These are phyloP conservation scores for Buxus sempervirens DNA, from an alignment of 164 flowering plant genomes.

Conservation along the genomic window DNA sequence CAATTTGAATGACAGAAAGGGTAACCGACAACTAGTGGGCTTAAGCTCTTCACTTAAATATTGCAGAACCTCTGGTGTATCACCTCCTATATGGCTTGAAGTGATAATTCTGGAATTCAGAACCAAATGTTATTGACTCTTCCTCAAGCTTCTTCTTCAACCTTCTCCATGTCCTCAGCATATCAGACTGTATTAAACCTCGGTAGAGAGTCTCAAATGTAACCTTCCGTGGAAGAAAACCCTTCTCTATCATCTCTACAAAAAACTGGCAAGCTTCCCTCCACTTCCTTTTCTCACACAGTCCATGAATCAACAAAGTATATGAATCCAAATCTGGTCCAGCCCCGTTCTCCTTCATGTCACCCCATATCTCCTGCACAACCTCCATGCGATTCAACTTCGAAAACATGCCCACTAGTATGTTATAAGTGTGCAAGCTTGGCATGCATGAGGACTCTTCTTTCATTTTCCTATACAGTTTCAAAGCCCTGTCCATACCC, in stretches of 20 bases:
- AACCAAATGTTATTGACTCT: conserved; percentile 73
- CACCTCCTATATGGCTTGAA: conserved; percentile 83
- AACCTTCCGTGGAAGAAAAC: conserved; percentile 81
- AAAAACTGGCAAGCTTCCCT: conserved; percentile 74
- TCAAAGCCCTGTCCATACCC: conserved; percentile 66
- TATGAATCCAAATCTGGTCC: conserved; percentile 95
- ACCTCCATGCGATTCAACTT: conserved; percentile 46
- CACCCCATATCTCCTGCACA: conserved; percentile 73
- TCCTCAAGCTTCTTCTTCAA: conserved; percentile 90
- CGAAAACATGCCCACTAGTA: conserved; percentile 64
- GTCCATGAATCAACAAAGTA: conserved; percentile 76
- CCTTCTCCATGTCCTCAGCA: conserved; percentile 94
- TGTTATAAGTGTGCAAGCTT: conserved; percentile 61
- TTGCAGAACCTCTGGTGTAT: conserved; percentile 10
- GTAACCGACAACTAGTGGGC: no score
- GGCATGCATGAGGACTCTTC: conserved; percentile 40
- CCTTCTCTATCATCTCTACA: conserved; percentile 94
- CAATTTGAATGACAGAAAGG: no score
- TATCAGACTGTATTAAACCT: conserved; percentile 83
- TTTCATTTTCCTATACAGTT: conserved; percentile 73
- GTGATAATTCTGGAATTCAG: conserved; percentile 68
- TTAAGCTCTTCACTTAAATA: no score
- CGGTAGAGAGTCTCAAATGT: conserved; percentile 86
- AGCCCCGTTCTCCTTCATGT: conserved; percentile 52
- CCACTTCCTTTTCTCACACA: conserved; percentile 77